These are phyloP conservation scores for Prunella vulgaris DNA, from an alignment of 257 asterid genomes.

Conservation along the genomic window DNA sequence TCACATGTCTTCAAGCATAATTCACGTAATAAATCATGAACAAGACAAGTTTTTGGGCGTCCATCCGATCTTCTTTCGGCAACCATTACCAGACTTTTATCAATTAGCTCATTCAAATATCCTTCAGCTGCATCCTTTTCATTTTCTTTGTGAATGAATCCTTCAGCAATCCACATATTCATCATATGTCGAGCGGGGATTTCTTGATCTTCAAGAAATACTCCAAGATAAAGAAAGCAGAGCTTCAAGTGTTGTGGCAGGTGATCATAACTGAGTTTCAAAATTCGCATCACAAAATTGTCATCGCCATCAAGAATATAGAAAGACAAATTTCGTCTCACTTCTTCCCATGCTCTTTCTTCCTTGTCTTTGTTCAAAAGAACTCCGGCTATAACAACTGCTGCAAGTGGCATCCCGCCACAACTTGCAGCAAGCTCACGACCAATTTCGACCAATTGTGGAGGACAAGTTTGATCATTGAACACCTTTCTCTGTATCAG, in stretches of 20 bases:
- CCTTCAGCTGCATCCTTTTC: slow-evolving; percentile 19
- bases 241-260: slow-evolving; percentile 26
- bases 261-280: slow-evolving; percentile 33
- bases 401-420: slow-evolving; percentile 3
- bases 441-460: background rate
- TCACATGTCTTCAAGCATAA: slow-evolving; percentile 19
- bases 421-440: background rate
- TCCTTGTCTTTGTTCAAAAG: background rate
- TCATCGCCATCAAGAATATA: background rate
- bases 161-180: slow-evolving; percentile 32
- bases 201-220: slow-evolving; percentile 8
- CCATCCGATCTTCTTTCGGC: slow-evolving; percentile 21
- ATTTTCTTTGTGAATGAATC: slow-evolving; percentile 16
- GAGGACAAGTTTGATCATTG: background rate
- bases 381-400: background rate
- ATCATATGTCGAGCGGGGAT: slow-evolving; percentile 3
- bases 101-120: slow-evolving; percentile 15
- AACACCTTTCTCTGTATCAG: background rate
- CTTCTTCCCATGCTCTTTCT: background rate
- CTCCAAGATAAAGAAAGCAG: slow-evolving; percentile 35
- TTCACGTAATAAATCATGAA: slow-evolving; percentile 34
- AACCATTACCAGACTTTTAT: slow-evolving; percentile 23
- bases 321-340: background rate
- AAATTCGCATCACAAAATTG: slow-evolving; percentile 3
- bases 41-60: slow-evolving; percentile 21